phyloP scores from a whole-genome alignment of 176 grass and related monocot genomes.

The Chloris gayana region DNA sequence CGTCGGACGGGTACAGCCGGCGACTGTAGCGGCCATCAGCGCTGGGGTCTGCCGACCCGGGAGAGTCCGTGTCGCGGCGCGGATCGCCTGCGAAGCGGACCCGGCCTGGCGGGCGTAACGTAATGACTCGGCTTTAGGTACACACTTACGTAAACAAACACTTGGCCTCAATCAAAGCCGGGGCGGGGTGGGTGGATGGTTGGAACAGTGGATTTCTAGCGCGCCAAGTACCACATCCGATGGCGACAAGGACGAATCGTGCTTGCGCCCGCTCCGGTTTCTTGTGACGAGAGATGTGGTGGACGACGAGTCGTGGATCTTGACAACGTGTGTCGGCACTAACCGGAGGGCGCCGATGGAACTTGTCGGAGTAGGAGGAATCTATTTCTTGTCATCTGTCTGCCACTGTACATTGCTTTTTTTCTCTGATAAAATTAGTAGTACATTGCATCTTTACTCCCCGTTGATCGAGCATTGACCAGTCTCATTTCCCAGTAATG shows the following conservation, averaged over 20 bases:
- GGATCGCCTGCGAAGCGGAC: background rate
- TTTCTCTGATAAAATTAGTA: too few relatives aligned
- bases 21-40: slow-evolving; percentile 49
- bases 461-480: background rate
- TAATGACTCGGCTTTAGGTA: slow-evolving; percentile 19
- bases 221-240: slow-evolving; percentile 36
- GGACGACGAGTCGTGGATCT: background rate
- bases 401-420: background rate
- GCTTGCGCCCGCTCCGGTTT: background rate
- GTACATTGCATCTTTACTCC: background rate
- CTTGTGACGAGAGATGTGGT: too few relatives aligned
- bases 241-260: slow-evolving; percentile 16
- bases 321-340: background rate
- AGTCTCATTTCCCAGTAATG: too few relatives aligned
- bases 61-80: background rate
- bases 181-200: background rate
- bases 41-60: background rate
- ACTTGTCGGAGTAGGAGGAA: slow-evolving; percentile 39
- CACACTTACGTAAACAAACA: background rate
- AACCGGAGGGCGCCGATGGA: slow-evolving; percentile 18
- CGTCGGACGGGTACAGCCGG: slow-evolving; percentile 28
- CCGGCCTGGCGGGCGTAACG: slow-evolving; percentile 12
- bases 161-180: too few relatives aligned
- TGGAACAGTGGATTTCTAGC: background rate
- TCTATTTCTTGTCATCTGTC: slow-evolving; percentile 23